Evolutionary conservation across 495 filamentous ascomycete genomes (phyloP), one percentile per base, ranked within the genome.

Genomic region (Aspergillus biplanus): DNA sequence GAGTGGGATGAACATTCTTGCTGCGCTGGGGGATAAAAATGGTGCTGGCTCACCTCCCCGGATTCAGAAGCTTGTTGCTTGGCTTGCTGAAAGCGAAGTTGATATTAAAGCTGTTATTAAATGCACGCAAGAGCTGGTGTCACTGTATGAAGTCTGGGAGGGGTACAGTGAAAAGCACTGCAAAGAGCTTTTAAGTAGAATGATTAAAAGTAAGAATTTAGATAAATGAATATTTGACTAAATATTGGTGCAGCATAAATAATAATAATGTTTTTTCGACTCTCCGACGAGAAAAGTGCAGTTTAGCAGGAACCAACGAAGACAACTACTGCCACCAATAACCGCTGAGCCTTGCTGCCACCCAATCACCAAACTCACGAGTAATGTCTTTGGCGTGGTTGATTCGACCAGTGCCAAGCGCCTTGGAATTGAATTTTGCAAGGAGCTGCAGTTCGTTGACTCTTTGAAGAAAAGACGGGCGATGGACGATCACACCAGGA

Each of bases 41-140:
- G 75, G 72, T 27, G 55, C 64, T n/a, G 75, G 74, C 6, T 72
- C 73, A 34, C 75, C 78, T 44, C 67, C 73, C 6, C 86, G 90
- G 64, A 85, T 96, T 15, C 88, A 91, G 67, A 89, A 87, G 61
- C 85, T 97, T 55, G 82, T 92, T 3, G 82, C 81, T 46, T 99
- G 93, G 90, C 85, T 98, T 56, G 92, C 94, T 5, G 93, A 97
- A 70, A 96, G 92, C 68, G 90, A 89, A 65, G 86, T 98, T 35
- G 94, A 98, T 72, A 91, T 98, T 71, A 91, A 91, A 75, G 92
- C 88, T 21, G 88, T 97, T 70, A 89, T 97, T 49, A 94, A 98
- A 69, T 94, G 90, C 74, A 92, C 91, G 0, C 95, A 99, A 76
- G 96, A 98, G 78, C 84, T 98, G 56, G 92, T 99, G 47, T 96